Conservation (phyloP, 2,329 filamentous ascomycete genomes). For the Karstenula rhodostoma region DNA sequence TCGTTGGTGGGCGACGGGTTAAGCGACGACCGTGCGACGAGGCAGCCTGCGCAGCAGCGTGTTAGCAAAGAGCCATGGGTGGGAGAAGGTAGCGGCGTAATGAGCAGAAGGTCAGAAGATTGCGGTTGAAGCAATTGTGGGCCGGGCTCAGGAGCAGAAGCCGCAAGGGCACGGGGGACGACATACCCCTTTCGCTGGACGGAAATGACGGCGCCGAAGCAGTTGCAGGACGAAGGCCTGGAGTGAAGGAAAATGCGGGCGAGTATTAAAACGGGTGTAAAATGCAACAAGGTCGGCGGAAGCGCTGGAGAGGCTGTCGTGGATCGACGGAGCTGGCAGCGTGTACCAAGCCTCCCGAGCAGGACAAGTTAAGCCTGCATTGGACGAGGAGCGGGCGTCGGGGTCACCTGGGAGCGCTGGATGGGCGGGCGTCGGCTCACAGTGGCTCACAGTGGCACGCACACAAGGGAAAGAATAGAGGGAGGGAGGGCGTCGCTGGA, state of each 20-base stretch:
- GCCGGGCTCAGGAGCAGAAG: conserved; percentile 27
- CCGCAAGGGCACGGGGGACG: conserved; percentile 27
- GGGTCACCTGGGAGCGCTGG: conserved; percentile 28
- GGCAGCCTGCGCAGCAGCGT: conserved; percentile 24
- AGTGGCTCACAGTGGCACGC: conserved; percentile 34
- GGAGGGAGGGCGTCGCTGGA: conserved; percentile 34
- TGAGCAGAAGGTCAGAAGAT: conserved; percentile 19
- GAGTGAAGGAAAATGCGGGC: conserved; percentile 36
- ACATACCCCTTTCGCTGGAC: conserved; percentile 37
- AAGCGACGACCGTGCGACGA: conserved; percentile 27
- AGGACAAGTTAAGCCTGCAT: conserved; percentile 49
- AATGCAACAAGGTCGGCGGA: conserved; percentile 41
- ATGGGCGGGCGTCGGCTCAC: conserved; percentile 18
- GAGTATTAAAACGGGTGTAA: conserved; percentile 50
- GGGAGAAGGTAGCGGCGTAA: conserved; percentile 15
- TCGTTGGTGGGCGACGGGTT: conserved; percentile 30
- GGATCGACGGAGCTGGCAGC: conserved; percentile 50
- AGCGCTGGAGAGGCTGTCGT: conserved; percentile 48
- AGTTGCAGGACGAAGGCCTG: conserved; percentile 37
- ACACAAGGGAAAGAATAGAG: conserved; percentile 46
- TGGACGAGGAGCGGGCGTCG: conserved; percentile 37
- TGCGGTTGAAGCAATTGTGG: conserved; percentile 29
- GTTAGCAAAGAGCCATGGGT: conserved; percentile 28
- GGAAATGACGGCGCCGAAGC: conserved; percentile 19
- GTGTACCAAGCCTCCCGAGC: conserved; percentile 51